These are phyloP conservation scores for Nothophytophthora sp. DNA, from an alignment of 352 stramenopile genomes.

Conservation along the genomic window DNA sequence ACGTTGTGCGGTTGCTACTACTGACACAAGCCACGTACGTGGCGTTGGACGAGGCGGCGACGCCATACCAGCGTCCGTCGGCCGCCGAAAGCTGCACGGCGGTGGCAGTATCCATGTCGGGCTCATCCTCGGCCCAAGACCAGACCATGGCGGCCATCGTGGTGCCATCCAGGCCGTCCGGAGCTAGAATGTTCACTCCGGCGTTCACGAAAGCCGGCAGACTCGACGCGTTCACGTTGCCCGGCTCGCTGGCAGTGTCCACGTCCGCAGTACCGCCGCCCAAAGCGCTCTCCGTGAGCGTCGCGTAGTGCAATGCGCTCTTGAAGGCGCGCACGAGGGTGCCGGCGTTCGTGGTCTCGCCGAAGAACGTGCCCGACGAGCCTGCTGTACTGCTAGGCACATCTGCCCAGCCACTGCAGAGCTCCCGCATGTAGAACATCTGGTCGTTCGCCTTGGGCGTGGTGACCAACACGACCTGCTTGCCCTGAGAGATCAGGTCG, in stretches of 20 bases:
- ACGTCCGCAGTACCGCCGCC: background rate
- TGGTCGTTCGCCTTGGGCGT: constrained; percentile 28
- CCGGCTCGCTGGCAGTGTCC: constrained; percentile 5
- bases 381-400: constrained; percentile 9
- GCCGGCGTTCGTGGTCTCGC: constrained; percentile 27
- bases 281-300: constrained; percentile 30
- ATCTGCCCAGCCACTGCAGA: constrained; percentile 38
- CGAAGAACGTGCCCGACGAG: constrained; percentile 18
- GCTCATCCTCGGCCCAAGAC: constrained; percentile 43
- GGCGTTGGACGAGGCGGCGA: constrained; percentile 23
- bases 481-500: constrained; percentile 34
- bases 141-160: constrained; percentile 46
- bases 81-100: constrained; percentile 30
- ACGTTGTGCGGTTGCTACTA: constrained; percentile 24
- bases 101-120: constrained; percentile 17
- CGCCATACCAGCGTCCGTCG: constrained; percentile 46
- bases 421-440: constrained; percentile 36
- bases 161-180: constrained; percentile 37
- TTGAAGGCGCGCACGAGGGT: constrained; percentile 34
- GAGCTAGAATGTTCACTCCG: constrained; percentile 44
- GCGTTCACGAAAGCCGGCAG: constrained; percentile 34
- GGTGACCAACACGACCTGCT: constrained; percentile 41
- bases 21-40: constrained; percentile 37
- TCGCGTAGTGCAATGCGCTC: constrained; percentile 40
- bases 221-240: constrained; percentile 17